Base-by-base conservation (phyloP, 768 basidiomycete species). In the Solioccasus polychromus region DNA sequence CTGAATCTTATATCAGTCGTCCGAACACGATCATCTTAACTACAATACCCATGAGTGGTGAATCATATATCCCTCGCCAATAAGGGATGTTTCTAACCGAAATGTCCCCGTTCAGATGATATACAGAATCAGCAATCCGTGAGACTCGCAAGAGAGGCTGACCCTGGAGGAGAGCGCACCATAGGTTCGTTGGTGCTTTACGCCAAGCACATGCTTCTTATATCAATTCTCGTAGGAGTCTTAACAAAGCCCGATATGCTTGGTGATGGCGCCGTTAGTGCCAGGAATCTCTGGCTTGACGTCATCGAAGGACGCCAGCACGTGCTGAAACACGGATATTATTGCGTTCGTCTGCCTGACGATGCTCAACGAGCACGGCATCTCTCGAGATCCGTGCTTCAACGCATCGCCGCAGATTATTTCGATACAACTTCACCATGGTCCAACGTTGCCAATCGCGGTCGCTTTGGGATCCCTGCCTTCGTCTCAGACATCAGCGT, bases 221-320 rank as follows among this genome's bases (percentile, higher is more conserved):
- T 17, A 26, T 8, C 19, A 9, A 4, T 36, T 18, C 22, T 22
- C 8, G 2, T 50, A 87, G 85, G 81, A 5, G 75, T 88, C 2
- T 70, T 87, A 9, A 88, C 86, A 0, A 88, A 88, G 52, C 80
- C 83, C 0, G 87, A 89, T 51, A 69, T 61, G 4, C 61, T 88
- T 1, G 58, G 64, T 1, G 34, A 51, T 0, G 80, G 80, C 8
- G 67, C 74, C 4, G 70, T 58, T 4, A 67, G 72, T 32, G 35
- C 69, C 36, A 73, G 65, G 14, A 36, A 67, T 25, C 35, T 29
- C 23, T 86, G 84, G 82, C 63, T 69, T n/a, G 67, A 72, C 1
- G 67, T 80, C 3, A 61, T 86, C 5, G 69, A 78, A 47, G 79
- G 77, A 26, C 68, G 67, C 32, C 20, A 53, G 25, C 63, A 85